Base-by-base conservation (phyloP, 306 rosid species). In the Carpinus viminea region DNA sequence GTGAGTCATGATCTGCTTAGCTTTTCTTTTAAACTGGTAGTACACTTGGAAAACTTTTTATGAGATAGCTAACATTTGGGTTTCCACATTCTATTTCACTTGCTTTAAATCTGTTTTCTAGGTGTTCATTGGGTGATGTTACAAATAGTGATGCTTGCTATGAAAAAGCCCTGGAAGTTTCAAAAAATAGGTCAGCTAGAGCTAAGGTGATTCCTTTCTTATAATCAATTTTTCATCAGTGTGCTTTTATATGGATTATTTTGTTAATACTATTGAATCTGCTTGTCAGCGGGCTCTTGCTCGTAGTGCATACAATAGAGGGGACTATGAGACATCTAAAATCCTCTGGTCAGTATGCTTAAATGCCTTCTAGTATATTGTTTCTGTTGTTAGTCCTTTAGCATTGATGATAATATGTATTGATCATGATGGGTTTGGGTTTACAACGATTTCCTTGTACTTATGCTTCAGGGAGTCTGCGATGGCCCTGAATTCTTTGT, bases 71-170 rank as follows among this genome's bases (percentile, higher is more conserved):
- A 72, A 50, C 51, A 45, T 72, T 9, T 61, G 31, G 45, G 52
- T 65, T 73, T 79, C 57, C 68, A 31, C 41, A 50, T 65, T 77
- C 54, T 78, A 65, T 74, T 77, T 79, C 43, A 75, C 82, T 69
- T 47, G 21, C 76, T 76, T 68, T 68, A 80, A 79, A 53, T 68
- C 36, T 70, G 57, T n/a, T 79, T 76, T 71, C 66, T 84, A 95
- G 98, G 98, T 95, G 98, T 82, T 92, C 98, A 18, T 62, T 95
- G 82, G 98, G 98, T 73, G 98, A 92, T 75, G 86, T 89, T 77
- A 88, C 98, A 45, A 84, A 76, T 81, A 86, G 89, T 69, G 98
- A 95, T 85, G 74, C 89, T 48, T 95, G 90, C 89, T 95, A 91
- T 77, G 89, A 90, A 74, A 92, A 91, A 85, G 98, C 98, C 76